phyloP scores from a whole-genome alignment of 2,329 filamentous ascomycete species.

The Curvularia spicifera region DNA sequence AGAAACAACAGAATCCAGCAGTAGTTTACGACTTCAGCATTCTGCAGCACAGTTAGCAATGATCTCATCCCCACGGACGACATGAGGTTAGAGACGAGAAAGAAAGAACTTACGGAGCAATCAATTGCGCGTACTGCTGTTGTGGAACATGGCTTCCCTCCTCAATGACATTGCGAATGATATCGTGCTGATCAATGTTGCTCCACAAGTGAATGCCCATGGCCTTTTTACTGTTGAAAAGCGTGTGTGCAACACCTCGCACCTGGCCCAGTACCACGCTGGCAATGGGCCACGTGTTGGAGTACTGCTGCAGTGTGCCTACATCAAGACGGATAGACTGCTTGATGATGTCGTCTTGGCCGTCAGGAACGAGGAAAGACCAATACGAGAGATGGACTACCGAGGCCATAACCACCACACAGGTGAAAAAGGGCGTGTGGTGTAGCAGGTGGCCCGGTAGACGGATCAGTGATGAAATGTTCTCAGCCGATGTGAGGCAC shows the following conservation, averaged over 20 bases:
- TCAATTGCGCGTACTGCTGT: slow-evolving; percentile 46
- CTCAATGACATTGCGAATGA: slow-evolving; percentile 45
- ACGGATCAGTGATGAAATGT: slow-evolving; percentile 76
- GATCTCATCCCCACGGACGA: neutral
- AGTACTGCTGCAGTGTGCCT: slow-evolving; percentile 72
- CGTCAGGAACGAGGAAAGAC: slow-evolving; percentile 58
- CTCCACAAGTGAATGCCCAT: slow-evolving; percentile 51
- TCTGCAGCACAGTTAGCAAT: slow-evolving; percentile 17
- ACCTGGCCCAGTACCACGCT: slow-evolving; percentile 74
- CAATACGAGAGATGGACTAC: slow-evolving; percentile 69
- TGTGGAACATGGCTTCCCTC: slow-evolving; percentile 39
- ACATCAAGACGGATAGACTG: slow-evolving; percentile 81
- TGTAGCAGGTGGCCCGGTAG: slow-evolving; percentile 73
- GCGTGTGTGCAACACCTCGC: slow-evolving; percentile 77
- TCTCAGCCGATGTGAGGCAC: slow-evolving; percentile 78
- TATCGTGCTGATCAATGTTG: slow-evolving; percentile 43
- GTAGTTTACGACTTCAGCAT: slow-evolving; percentile 42
- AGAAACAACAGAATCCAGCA: neutral
- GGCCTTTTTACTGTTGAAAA: slow-evolving; percentile 57
- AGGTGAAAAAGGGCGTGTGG: slow-evolving; percentile 63
- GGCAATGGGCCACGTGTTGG: slow-evolving; percentile 75
- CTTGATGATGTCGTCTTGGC: slow-evolving; percentile 70
- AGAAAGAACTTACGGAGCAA: slow-evolving; percentile 43
- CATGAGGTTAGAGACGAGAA: neutral
- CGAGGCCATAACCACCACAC: slow-evolving; percentile 50